Evolutionary conservation across 2,329 filamentous ascomycete genomes (phyloP).

Genomic region (Ciborinia camelliae): DNA sequence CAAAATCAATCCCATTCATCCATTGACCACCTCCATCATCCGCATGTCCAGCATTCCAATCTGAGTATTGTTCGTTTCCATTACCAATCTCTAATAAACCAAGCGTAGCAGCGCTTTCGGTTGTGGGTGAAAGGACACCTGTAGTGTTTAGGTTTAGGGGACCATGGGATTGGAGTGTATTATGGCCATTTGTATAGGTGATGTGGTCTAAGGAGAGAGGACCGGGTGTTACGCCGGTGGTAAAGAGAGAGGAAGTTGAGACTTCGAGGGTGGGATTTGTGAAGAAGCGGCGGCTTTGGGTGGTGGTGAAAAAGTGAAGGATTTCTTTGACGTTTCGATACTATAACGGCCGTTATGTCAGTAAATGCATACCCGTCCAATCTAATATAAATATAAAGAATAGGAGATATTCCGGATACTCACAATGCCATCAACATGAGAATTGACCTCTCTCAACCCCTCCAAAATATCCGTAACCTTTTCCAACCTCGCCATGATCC

Average conservation of each 20-base stretch:
- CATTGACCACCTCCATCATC: not conserved
- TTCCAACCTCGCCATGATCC: slow-evolving; percentile 2
- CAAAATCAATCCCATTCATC: not conserved
- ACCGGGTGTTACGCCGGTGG: not conserved
- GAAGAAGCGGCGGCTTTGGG: not conserved
- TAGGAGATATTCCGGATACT: not conserved
- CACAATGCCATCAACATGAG: slow-evolving; percentile 16
- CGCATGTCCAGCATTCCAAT: slow-evolving; percentile 3
- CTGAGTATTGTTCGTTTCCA: slow-evolving; percentile 3
- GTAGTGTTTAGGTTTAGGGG: not conserved
- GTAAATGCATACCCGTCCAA: not conserved
- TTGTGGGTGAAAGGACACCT: not conserved
- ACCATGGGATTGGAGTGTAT: not conserved
- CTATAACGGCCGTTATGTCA: not conserved
- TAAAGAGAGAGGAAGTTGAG: not conserved
- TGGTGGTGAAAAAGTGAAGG: not conserved
- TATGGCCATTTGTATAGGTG: not conserved
- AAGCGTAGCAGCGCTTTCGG: not conserved
- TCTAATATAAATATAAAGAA: too few relatives aligned
- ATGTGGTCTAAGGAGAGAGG: not conserved
- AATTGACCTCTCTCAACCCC: slow-evolving; percentile 14
- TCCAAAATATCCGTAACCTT: slow-evolving; percentile 7
- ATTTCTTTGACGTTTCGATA: slow-evolving; percentile 15
- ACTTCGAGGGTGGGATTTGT: not conserved
- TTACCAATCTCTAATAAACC: not conserved